phyloP scores from a whole-genome alignment of 2,329 filamentous ascomycete genomes.

The Epichloe elymi region DNA sequence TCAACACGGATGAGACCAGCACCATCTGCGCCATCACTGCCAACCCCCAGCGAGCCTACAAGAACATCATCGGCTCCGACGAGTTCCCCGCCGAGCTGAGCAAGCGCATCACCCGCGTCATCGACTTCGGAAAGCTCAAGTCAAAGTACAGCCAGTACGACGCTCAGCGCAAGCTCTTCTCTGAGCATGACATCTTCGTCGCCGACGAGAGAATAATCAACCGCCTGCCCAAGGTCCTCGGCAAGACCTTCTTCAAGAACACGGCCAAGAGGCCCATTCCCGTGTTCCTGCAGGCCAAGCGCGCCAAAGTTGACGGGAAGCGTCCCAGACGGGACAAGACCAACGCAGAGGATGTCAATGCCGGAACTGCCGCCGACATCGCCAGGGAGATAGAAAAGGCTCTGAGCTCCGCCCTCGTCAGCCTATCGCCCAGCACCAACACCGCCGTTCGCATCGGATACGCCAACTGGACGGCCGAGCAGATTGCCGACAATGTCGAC shows the following conservation, averaged over 20 bases:
- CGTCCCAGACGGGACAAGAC: conserved; percentile 41
- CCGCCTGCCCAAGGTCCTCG: conserved; percentile 61
- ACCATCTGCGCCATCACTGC: conserved; percentile 81
- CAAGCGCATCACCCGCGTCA: conserved; percentile 58
- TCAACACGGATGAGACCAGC: conserved; percentile 50
- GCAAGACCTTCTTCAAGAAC: conserved; percentile 84
- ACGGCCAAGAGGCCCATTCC: conserved; percentile 79
- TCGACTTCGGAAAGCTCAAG: conserved; percentile 68
- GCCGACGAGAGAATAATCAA: conserved; percentile 78
- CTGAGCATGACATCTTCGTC: conserved; percentile 86
- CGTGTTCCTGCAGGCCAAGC: conserved; percentile 52
- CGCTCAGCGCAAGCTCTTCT: conserved; percentile 65
- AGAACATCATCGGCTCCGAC: conserved; percentile 68
- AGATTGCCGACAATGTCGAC: conserved; percentile 70
- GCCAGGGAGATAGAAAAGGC: conserved; percentile 73
- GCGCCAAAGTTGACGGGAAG: conserved; percentile 47
- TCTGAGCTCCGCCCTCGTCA: conserved; percentile 63
- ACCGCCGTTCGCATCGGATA: conserved; percentile 70
- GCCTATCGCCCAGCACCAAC: conserved; percentile 65
- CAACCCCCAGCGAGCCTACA: conserved; percentile 71
- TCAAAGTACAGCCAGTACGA: conserved; percentile 85
- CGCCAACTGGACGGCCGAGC: conserved; percentile 58
- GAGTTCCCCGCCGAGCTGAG: conserved; percentile 55
- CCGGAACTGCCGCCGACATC: conserved; percentile 49
- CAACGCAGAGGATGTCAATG: conserved; percentile 23